Evolutionary conservation across 1,284 basidiomycete genomes (phyloP).

Genomic region (Irpex lacteus): DNA sequence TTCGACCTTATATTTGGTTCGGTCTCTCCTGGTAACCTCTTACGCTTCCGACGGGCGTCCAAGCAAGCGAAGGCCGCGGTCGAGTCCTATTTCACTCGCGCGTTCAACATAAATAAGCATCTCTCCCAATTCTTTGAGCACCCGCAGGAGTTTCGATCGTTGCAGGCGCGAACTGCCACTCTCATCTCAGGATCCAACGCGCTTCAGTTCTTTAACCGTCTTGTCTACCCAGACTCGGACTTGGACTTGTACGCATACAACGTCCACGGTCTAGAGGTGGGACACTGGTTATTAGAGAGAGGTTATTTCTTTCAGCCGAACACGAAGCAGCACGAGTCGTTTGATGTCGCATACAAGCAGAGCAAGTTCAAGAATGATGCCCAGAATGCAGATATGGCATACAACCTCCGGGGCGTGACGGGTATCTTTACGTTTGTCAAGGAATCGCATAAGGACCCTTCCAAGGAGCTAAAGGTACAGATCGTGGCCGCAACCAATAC

Average conservation of each 20-base stretch:
- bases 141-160: constrained; percentile 36
- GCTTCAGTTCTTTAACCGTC: constrained; percentile 46
- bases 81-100: constrained; percentile 18
- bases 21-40: constrained; percentile 19
- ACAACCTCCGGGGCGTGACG: constrained; percentile 1
- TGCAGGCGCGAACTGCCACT: constrained; percentile 41
- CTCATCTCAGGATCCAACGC: constrained; percentile 50
- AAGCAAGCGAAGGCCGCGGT: constrained; percentile 16
- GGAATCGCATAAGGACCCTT: not conserved
- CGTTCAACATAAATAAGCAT: constrained; percentile 26
- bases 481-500: constrained; percentile 5
- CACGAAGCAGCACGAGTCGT: constrained; percentile 17
- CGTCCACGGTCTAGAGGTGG: constrained; percentile 15
- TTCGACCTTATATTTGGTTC: constrained; percentile 26
- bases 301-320: constrained; percentile 22
- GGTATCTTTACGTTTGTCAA: constrained; percentile 13
- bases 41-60: constrained; percentile 23
- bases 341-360: constrained; percentile 8
- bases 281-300: constrained; percentile 18
- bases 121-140: constrained; percentile 27
- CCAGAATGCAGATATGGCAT: not conserved
- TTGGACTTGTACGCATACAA: constrained; percentile 41
- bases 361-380: not conserved
- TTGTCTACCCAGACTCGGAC: constrained; percentile 42
- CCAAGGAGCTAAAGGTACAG: constrained; percentile 11